Conservation (phyloP, 371 early-diverging fungal genomes). For the Dichotomocladium elegans region DNA sequence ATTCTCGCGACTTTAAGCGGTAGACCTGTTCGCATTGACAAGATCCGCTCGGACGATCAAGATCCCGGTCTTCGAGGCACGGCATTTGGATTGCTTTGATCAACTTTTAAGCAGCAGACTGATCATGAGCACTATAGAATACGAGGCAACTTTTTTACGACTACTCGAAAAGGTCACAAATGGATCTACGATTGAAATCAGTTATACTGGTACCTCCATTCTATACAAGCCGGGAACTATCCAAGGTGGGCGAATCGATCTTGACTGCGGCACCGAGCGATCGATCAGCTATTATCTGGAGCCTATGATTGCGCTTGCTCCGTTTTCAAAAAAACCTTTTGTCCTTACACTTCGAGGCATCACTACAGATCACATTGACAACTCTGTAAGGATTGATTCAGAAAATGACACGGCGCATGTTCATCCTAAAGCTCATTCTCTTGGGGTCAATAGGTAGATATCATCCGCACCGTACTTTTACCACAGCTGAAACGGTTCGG, state of each 20-base stretch:
- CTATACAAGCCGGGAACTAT: slow-evolving; percentile 88
- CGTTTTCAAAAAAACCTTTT: slow-evolving; percentile 88
- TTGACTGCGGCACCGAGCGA: slow-evolving; percentile 78
- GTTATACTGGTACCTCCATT: slow-evolving; percentile 89
- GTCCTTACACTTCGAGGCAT: slow-evolving; percentile 81
- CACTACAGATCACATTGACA: slow-evolving; percentile 89
- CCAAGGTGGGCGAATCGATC: slow-evolving; percentile 80
- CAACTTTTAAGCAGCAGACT: not conserved
- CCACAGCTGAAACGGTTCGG: slow-evolving; percentile 85
- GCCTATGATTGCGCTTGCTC: slow-evolving; percentile 85
- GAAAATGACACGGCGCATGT: not conserved
- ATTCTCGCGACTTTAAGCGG: slow-evolving; percentile 90
- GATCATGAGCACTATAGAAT: slow-evolving; percentile 62
- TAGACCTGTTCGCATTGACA: slow-evolving; percentile 80
- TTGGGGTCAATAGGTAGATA: slow-evolving; percentile 89
- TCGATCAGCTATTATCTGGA: slow-evolving; percentile 92
- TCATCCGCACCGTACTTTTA: slow-evolving; percentile 86
- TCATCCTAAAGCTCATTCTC: not conserved
- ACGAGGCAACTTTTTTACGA: slow-evolving; percentile 82
- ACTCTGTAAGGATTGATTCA: slow-evolving; percentile 45
- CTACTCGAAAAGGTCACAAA: slow-evolving; percentile 91
- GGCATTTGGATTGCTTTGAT: no score
- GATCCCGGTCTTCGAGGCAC: slow-evolving; percentile 84
- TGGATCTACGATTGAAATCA: slow-evolving; percentile 88
- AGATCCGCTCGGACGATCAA: slow-evolving; percentile 84